Evolutionary conservation across 2,329 filamentous ascomycete genomes (phyloP).

Genomic region (Penicillium rolfsii): DNA sequence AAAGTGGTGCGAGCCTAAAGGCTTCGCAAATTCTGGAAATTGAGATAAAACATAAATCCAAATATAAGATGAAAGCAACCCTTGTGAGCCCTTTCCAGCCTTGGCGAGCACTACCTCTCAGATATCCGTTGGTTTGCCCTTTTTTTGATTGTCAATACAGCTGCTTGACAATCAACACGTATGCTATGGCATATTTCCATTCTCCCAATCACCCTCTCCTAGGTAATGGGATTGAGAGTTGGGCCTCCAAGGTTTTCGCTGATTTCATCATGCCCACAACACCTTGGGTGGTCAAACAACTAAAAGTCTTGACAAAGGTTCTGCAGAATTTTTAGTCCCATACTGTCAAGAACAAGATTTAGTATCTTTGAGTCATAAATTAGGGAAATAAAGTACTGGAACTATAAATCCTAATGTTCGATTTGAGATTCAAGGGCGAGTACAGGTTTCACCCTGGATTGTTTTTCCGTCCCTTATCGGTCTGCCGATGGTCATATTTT

Average conservation of each 20-base stretch:
- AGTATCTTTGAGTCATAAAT: too few species aligned
- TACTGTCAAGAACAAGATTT: too few species aligned
- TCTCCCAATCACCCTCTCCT: slow-evolving; percentile 70
- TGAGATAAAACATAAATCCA: too few species aligned
- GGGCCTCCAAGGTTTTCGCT: slow-evolving; percentile 67
- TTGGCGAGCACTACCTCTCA: background rate
- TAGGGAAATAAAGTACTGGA: too few species aligned
- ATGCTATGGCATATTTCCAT: slow-evolving; percentile 73
- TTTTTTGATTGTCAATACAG: slow-evolving; percentile 3
- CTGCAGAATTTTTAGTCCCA: too few species aligned
- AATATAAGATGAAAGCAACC: background rate
- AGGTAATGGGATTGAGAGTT: slow-evolving; percentile 65
- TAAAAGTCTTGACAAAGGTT: too few species aligned
- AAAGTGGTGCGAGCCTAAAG: background rate
- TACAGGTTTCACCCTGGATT: too few species aligned
- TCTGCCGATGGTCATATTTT: too few species aligned
- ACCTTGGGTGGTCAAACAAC: slow-evolving; percentile 52
- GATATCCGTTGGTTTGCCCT: background rate
- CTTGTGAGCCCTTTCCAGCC: background rate
- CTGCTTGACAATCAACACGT: slow-evolving; percentile 70
- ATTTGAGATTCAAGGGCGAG: too few species aligned
- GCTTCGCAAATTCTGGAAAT: background rate
- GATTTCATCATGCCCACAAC: slow-evolving; percentile 64
- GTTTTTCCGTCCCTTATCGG: too few species aligned
- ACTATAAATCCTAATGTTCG: too few species aligned